Evolutionary conservation across 148 eudicot species (phyloP).

Genomic region (Camellia japonica): DNA sequence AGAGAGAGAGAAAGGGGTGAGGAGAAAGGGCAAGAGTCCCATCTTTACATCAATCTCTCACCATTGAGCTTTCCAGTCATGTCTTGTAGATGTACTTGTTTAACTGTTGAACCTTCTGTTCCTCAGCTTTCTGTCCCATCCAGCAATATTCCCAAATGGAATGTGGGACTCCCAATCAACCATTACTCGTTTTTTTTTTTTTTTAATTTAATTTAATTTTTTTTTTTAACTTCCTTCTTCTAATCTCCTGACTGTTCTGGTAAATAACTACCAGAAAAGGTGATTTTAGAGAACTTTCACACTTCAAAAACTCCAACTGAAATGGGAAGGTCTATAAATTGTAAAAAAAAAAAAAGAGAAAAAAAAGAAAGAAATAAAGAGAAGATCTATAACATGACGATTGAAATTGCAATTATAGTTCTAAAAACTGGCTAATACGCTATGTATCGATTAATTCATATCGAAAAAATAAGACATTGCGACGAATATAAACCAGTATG

Average conservation of each 20-base stretch:
- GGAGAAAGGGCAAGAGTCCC: not conserved
- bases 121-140: slow-evolving; percentile 63
- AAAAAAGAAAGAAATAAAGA: not conserved
- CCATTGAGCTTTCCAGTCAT: slow-evolving; percentile 35
- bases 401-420: no score
- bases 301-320: slow-evolving; percentile 3
- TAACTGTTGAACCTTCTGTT: slow-evolving; percentile 51
- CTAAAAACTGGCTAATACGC: not conserved
- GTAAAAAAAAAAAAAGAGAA: not conserved
- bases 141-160: slow-evolving; percentile 28
- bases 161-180: slow-evolving; percentile 31
- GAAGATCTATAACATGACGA: no score
- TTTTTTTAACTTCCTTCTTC: not conserved
- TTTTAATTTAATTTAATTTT: not conserved
- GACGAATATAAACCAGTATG: no score
- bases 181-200: not conserved
- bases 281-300: not conserved
- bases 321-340: slow-evolving; percentile 18
- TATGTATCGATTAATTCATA: no score
- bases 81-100: slow-evolving; percentile 27
- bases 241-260: slow-evolving; percentile 21
- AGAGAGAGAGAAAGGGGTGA: not conserved
- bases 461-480: no score
- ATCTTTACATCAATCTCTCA: slow-evolving; percentile 19
- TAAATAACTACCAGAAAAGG: not conserved